phyloP scores from a whole-genome alignment of 257 asterid genomes.

The Ilex aquifolium region DNA sequence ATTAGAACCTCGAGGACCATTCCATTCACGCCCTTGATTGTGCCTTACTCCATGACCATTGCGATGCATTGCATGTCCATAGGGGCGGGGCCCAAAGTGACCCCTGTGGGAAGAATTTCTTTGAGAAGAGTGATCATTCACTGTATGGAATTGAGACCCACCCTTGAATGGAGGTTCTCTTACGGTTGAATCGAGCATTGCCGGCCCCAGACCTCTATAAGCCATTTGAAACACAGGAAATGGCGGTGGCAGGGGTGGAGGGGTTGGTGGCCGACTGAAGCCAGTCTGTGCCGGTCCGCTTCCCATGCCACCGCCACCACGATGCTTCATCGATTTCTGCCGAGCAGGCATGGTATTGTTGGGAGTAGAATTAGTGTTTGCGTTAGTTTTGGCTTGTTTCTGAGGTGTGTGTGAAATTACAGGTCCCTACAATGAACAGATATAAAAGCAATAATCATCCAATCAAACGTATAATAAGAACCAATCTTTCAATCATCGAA shows the following conservation, averaged over 20 bases:
- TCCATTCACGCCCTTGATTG: constrained; percentile 45
- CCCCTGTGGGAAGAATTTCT: constrained; percentile 57
- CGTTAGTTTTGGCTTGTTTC: constrained; percentile 37
- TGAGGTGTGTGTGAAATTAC: constrained; percentile 52
- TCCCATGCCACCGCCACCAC: constrained; percentile 32
- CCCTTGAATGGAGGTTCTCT: constrained; percentile 53
- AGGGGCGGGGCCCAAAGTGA: constrained; percentile 60
- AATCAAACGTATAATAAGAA: not conserved
- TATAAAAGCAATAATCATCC: constrained; percentile 2
- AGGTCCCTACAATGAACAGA: constrained; percentile 39
- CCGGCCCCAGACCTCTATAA: constrained; percentile 34
- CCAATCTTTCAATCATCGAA: not conserved
- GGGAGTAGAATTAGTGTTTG: constrained; percentile 32
- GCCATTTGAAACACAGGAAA: constrained; percentile 45
- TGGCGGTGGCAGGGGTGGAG: constrained; percentile 45
- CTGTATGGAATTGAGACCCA: constrained; percentile 37
- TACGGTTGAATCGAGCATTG: constrained; percentile 42
- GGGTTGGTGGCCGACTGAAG: constrained; percentile 42
- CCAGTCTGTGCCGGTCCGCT: constrained; percentile 46
- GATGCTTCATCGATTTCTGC: constrained; percentile 50
- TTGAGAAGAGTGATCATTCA: constrained; percentile 49
- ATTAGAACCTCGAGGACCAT: not conserved
- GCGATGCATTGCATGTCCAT: constrained; percentile 64
- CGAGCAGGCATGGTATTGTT: constrained; percentile 36
- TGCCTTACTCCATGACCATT: constrained; percentile 66